A percentile compares a stretch with the other conserved stretches of the same genome.
Conservation (phyloP, 306 rosid genomes). For the Pyrus pyrifolia region DNA sequence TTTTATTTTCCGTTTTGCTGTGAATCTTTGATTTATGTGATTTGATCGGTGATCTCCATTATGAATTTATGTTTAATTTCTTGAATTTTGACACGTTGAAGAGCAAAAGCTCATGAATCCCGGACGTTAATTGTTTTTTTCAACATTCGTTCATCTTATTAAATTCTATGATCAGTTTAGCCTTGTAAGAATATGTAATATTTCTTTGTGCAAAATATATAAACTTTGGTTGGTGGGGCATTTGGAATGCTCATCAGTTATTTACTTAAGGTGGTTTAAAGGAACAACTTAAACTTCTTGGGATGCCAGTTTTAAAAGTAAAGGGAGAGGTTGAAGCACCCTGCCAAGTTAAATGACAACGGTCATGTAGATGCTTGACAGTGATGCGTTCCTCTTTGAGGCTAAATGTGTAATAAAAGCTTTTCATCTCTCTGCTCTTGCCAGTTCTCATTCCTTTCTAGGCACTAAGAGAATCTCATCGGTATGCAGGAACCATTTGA, state of each 20-base stretch:
- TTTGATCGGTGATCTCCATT: no score
- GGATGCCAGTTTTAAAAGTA: conserved; percentile 78
- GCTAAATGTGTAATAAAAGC: conserved; percentile 68
- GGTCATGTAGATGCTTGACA: conserved; percentile 86
- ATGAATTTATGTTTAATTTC: no score
- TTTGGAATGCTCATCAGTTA: conserved; percentile 2
- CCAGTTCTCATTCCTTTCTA: not conserved
- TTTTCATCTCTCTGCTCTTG: conserved; percentile 14
- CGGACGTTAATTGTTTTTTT: no score
- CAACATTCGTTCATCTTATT: no score
- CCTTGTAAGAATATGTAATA: not conserved
- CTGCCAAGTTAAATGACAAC: conserved; percentile 62
- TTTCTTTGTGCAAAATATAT: not conserved
- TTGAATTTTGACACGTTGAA: no score
- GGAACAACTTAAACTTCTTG: conserved; percentile 81
- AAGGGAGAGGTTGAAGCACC: not conserved
- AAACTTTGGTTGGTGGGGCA: no score
- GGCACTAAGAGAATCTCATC: conserved; percentile 25
- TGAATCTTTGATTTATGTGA: no score
- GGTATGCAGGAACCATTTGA: conserved; percentile 80
- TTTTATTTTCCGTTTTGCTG: no score
- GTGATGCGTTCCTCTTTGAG: conserved; percentile 88
- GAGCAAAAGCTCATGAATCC: no score
- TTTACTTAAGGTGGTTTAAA: conserved; percentile 25
- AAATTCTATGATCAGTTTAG: not conserved